phyloP scores from a whole-genome alignment of 106 monocot species.

The Allium cepa region DNA sequence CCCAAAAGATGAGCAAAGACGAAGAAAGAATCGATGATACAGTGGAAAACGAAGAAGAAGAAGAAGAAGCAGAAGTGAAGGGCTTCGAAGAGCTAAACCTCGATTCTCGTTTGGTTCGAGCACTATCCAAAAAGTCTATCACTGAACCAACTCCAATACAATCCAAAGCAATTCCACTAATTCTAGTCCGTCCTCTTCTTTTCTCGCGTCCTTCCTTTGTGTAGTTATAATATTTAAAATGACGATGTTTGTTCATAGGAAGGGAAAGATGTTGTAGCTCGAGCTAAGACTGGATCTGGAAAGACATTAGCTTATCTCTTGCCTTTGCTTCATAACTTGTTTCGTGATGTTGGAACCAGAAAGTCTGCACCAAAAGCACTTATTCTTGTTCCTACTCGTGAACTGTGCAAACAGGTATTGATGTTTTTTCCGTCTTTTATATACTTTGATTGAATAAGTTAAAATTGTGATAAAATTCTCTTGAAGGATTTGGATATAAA shows the following conservation, averaged over 20 bases:
- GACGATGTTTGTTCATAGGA: slow-evolving; percentile 20
- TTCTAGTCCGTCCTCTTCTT: slow-evolving; percentile 29
- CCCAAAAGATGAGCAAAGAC: neutral
- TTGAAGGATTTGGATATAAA: neutral
- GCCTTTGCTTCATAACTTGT: slow-evolving; percentile 77
- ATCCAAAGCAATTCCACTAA: slow-evolving; percentile 57
- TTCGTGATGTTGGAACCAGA: slow-evolving; percentile 23
- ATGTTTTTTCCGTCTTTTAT: neutral
- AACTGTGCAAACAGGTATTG: slow-evolving; percentile 74
- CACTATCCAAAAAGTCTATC: slow-evolving; percentile 60
- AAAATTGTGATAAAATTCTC: too few relatives aligned
- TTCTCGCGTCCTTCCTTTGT: neutral
- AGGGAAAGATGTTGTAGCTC: slow-evolving; percentile 87
- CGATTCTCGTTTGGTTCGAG: slow-evolving; percentile 59
- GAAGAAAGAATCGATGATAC: neutral
- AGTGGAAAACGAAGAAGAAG: slow-evolving; percentile 1
- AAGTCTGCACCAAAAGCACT: slow-evolving; percentile 51
- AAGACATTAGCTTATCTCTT: slow-evolving; percentile 88
- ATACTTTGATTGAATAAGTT: neutral
- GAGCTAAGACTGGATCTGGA: slow-evolving; percentile 86
- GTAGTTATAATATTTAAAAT: neutral
- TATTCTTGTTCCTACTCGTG: slow-evolving; percentile 73
- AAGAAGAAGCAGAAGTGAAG: slow-evolving; percentile 30
- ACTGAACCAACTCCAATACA: slow-evolving; percentile 65
- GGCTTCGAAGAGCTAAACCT: slow-evolving; percentile 72